Conservation (phyloP, 2,329 filamentous ascomycete species). For the Hymenoscyphus linearis region DNA sequence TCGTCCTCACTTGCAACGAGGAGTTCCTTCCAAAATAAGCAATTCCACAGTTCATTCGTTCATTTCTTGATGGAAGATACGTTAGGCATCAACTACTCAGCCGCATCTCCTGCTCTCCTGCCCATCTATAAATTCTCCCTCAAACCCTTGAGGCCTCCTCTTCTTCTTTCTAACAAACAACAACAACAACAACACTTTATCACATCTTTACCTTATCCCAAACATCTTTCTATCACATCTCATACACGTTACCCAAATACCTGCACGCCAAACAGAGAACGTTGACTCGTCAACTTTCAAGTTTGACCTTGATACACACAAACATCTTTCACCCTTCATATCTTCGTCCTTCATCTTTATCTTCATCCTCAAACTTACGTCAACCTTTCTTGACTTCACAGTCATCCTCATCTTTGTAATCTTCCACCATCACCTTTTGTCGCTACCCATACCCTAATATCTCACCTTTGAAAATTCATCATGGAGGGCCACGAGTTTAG, state of each 20-base stretch:
- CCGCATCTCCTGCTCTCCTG: not conserved
- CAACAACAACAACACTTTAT: not conserved
- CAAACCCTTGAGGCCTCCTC: not conserved
- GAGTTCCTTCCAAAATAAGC: not conserved
- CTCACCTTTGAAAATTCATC: slow-evolving; percentile 12
- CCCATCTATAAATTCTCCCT: not conserved
- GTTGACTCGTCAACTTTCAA: slow-evolving; percentile 13
- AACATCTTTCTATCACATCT: not conserved
- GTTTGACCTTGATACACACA: slow-evolving; percentile 9
- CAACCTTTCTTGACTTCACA: not conserved
- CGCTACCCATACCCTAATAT: not conserved
- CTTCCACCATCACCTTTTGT: not conserved
- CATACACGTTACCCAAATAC: slow-evolving; percentile 4
- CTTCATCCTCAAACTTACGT: slow-evolving; percentile 5
- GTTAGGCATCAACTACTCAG: not conserved
- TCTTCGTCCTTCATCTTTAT: not conserved
- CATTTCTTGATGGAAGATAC: not conserved
- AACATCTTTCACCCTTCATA: not conserved
- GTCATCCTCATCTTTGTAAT: not conserved
- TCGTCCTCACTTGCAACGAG: not conserved
- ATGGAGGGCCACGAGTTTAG: slow-evolving; percentile 30
- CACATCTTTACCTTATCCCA: not conserved
- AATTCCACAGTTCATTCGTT: not conserved
- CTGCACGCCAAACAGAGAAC: slow-evolving; percentile 3
- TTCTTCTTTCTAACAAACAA: not conserved